Percentiles rank a stretch among this genome's conserved stretches.
phyloP scores from a whole-genome alignment of 352 stramenopile genomes.

The Phytopythium delawarense region DNA sequence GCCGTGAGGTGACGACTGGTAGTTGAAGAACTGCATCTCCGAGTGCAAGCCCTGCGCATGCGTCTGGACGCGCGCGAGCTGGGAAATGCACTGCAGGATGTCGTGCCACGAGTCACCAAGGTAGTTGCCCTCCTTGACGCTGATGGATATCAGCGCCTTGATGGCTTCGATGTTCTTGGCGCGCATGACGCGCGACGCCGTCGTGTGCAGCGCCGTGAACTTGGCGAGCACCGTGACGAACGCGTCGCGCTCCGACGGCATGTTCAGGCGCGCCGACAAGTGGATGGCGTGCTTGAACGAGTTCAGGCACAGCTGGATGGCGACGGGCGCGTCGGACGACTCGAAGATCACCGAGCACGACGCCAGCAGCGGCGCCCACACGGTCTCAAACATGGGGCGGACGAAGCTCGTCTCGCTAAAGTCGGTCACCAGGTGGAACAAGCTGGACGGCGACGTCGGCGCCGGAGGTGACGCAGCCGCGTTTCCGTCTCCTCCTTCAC shows the following conservation, averaged over 20 bases:
- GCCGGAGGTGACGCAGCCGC: constrained; percentile 15
- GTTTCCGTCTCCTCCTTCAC: constrained; percentile 11
- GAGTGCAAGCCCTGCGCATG: constrained; percentile 89
- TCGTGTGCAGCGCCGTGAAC: constrained; percentile 94
- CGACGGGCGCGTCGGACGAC: constrained; percentile 88
- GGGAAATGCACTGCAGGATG: constrained; percentile 96
- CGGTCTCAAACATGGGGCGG: constrained; percentile 98
- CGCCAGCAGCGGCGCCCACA: constrained; percentile 96
- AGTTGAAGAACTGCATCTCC: constrained; percentile 82
- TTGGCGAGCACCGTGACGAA: constrained; percentile 96
- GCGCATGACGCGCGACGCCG: constrained; percentile 91
- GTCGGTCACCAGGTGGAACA: constrained; percentile 68
- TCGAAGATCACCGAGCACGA: constrained; percentile 97
- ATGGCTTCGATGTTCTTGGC: constrained; percentile 98
- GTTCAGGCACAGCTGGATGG: constrained; percentile 92
- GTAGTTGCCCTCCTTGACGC: constrained; percentile 96
- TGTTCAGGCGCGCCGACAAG: constrained; percentile 81
- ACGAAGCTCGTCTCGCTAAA: constrained; percentile 75
- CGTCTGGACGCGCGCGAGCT: constrained; percentile 96
- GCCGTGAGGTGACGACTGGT: constrained; percentile 29
- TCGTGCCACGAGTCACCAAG: constrained; percentile 95
- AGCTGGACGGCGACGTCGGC: constrained; percentile 19
- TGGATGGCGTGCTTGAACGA: constrained; percentile 95
- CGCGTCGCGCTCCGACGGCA: constrained; percentile 92
- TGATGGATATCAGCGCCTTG: constrained; percentile 95